Base-by-base conservation (phyloP, 2,329 filamentous ascomycete genomes). In the Botryotinia narcissicola region DNA sequence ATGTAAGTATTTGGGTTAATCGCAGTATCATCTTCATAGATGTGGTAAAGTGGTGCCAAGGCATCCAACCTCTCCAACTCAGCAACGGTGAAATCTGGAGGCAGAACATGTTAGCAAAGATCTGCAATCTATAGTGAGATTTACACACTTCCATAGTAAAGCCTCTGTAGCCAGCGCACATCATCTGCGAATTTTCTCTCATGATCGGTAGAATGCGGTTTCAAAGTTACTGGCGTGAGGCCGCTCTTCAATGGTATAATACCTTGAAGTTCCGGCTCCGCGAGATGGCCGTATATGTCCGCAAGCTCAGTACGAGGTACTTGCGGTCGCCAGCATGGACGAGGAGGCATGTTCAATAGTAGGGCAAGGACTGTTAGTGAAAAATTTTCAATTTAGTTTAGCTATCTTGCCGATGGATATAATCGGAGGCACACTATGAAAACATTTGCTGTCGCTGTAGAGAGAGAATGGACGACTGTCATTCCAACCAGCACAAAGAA, bases 241-340 rank as follows among this genome's bases (percentile, higher is more conserved):
- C 37, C 70, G 35, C 70, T 72, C 64, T 74, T 74, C n/a, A 63
- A 54, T 40, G 73, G 73, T 40, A 62, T 35, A 16, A 61, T 18
- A 32, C 32, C 51, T 51, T 44, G 22, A n/a, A 74, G 22, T 3
- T 14, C 32, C 20, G n/a, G 10, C 4, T 20, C 12, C 2, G 2
- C 9, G 9, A 40, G 51, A 67, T 73, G 66, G 35, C 71, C 66
- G 59, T 73, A 73, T 35, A 51, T 42, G 3, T 59, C 10, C 18
- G 71, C 71, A 29, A 73, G 64, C 9, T 29, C 44, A 42, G 72
- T 74, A 44, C 71, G 60, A 42, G 46, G 48, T 40, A 22, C n/a
- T n/a, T 29, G 32, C 35, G 32, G 32, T 46, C 46, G n/a, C 14
- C 35, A 42, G 40, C 60, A 68, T n/a, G 46, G 25, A 16, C 0